Evolutionary conservation across 2,329 filamentous ascomycete species (phyloP), one percentile per base, ranked within the genome.

Genomic region (Parasarocladium wereldwijsianum): DNA sequence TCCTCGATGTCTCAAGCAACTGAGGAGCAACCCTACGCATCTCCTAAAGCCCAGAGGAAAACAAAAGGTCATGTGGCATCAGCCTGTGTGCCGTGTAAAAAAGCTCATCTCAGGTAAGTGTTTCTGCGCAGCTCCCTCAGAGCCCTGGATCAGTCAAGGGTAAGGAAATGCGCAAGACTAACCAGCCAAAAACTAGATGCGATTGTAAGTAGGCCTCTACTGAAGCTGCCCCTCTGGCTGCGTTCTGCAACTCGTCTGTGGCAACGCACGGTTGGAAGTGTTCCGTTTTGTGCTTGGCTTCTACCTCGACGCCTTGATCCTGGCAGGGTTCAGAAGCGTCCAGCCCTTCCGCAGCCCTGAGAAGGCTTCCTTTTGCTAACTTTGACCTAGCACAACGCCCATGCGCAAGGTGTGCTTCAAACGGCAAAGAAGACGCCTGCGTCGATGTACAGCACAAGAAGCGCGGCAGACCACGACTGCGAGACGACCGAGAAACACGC

Each of bases 361-460:
- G n/a, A n/a, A n/a, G n/a, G n/a, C n/a, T n/a, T n/a, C 23, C 7
- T 25, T 25, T 24, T 24, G 15, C 28, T 30, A 21, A 30, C 20
- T 13, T 5, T 5, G 20, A 30, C 38, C 45, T 46, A 78, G 74
- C 79, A 29, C 76, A 83, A 51, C 66, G 82, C 33, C 82, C 82
- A 17, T 90, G 82, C 47, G 76, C 76, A 17, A 69, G 82, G 46
- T 90, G 82, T 47, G 58, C 79, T 19, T 72, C 72, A 43, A 83
- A 82, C 45, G 78, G 79, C 36, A 90, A 87, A 44, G 64, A 87
- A 60, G 79, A 85, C 34, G 66, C 75, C 6, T 90, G 82, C 46
- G 63, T 83, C 42, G 82, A 90, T 51, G 81, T 90, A 19, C 77
- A 84, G 45, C 82, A 90, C 53, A 90, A 87, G 53, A 90, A 87